Conservation (phyloP, 129 eudicot genomes). For the Pittosporum tobira region DNA sequence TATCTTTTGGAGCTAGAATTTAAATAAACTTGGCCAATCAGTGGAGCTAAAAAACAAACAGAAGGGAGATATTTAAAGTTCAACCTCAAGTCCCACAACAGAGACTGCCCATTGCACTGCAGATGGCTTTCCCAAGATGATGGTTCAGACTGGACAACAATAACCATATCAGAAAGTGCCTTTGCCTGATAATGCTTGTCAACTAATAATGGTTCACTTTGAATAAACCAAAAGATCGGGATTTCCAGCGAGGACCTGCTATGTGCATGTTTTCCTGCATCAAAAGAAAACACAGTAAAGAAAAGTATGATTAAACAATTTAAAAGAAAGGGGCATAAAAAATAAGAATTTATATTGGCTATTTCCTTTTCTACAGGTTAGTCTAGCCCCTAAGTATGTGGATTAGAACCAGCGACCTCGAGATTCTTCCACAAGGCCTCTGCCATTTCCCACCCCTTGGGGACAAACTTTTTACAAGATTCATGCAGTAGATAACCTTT, state of each 20-base stretch:
- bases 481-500: constrained; percentile 43
- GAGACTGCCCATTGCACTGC: constrained; percentile 82
- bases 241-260: constrained; percentile 83
- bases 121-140: constrained; percentile 92
- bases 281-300: constrained; percentile 14
- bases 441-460: too few relatives aligned
- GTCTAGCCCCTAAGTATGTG: too few relatives aligned
- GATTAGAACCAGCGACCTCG: too few relatives aligned
- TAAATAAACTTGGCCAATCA: not conserved
- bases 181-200: constrained; percentile 97
- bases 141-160: constrained; percentile 85
- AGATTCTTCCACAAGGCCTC: too few relatives aligned
- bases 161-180: constrained; percentile 89
- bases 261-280: constrained; percentile 76
- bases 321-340: not conserved
- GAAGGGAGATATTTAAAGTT: not conserved
- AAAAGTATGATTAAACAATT: not conserved
- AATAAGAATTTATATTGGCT: too few relatives aligned
- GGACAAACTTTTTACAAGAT: not conserved
- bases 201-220: constrained; percentile 69
- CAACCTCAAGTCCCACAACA: constrained; percentile 85
- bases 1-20: not conserved
- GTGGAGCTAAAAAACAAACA: not conserved
- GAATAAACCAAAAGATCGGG: constrained; percentile 93
- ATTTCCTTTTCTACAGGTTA: too few relatives aligned